Percentiles rank a stretch among this genome's conserved stretches.
phyloP scores from a whole-genome alignment of 768 basidiomycete genomes.

The Cyclocybe cylindracea region DNA sequence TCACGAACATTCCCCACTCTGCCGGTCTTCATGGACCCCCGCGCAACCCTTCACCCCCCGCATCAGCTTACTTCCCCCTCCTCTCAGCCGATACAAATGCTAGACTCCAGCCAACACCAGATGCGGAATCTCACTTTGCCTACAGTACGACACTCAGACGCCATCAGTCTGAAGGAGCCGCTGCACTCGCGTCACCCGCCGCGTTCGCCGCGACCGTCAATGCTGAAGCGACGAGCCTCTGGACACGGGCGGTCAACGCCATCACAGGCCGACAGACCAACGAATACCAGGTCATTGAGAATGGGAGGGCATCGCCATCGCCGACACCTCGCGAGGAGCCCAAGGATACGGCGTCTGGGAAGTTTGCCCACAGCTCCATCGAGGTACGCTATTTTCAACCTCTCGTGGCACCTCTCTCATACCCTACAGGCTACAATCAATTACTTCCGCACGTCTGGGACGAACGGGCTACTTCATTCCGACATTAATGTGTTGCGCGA shows the following conservation, averaged over 20 bases:
- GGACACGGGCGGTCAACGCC: slow-evolving; percentile 44
- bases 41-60: slow-evolving; percentile 66
- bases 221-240: slow-evolving; percentile 51
- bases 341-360: slow-evolving; percentile 62
- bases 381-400: slow-evolving; percentile 46
- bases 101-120: slow-evolving; percentile 59
- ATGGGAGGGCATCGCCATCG: slow-evolving; percentile 36
- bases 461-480: slow-evolving; percentile 60
- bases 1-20: slow-evolving; percentile 21
- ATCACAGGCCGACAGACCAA: slow-evolving; percentile 39
- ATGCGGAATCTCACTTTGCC: slow-evolving; percentile 74
- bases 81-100: slow-evolving; percentile 48
- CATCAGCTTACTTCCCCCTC: slow-evolving; percentile 76
- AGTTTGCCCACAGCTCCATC: slow-evolving; percentile 65
- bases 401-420: slow-evolving; percentile 6
- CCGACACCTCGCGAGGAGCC: slow-evolving; percentile 29
- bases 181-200: slow-evolving; percentile 46
- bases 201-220: slow-evolving; percentile 48
- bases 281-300: slow-evolving; percentile 36
- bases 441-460: slow-evolving; percentile 65
- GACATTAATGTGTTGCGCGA: slow-evolving; percentile 65
- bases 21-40: slow-evolving; percentile 22
- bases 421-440: slow-evolving; percentile 66
- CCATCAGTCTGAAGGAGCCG: slow-evolving; percentile 53
- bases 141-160: slow-evolving; percentile 80